phyloP scores from a whole-genome alignment of 257 asterid genomes.

The Solanum pimpinellifolium region DNA sequence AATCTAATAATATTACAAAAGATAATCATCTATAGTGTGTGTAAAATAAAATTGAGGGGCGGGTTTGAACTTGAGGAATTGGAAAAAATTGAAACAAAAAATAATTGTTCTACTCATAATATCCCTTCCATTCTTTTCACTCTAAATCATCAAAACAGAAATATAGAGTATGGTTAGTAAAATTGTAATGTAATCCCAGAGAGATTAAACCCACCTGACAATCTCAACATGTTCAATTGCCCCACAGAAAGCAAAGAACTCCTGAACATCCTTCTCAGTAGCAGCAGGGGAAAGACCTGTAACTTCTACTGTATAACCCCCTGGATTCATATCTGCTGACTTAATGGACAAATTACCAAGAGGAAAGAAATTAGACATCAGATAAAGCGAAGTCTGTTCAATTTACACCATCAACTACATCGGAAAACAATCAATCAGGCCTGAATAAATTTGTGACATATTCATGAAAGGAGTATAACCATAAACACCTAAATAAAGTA shows the following conservation, averaged over 20 bases:
- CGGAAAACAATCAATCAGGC: background rate
- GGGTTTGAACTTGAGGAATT: background rate
- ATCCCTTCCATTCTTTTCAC: background rate
- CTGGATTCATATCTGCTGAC: constrained; percentile 46
- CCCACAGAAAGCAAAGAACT: constrained; percentile 88
- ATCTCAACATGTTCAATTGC: constrained; percentile 79
- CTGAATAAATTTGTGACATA: background rate
- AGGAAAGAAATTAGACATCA: background rate
- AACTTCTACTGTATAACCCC: constrained; percentile 71
- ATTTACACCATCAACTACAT: background rate
- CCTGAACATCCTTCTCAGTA: constrained; percentile 69
- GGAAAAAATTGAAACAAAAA: background rate
- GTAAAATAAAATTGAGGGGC: background rate
- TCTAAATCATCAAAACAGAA: background rate
- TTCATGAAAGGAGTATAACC: background rate
- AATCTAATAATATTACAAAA: background rate
- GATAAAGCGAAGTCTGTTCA: background rate
- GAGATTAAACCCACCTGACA: constrained; percentile 40
- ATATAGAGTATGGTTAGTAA: background rate
- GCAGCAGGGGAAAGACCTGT: constrained; percentile 66
- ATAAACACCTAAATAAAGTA: background rate
- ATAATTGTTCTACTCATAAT: background rate
- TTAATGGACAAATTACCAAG: background rate
- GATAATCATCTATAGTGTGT: background rate
- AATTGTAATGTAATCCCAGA: background rate